Evolutionary conservation across 179 eudicot genomes (phyloP), one percentile per base, ranked within the genome.

Genomic region (Amaranthus tricolor): DNA sequence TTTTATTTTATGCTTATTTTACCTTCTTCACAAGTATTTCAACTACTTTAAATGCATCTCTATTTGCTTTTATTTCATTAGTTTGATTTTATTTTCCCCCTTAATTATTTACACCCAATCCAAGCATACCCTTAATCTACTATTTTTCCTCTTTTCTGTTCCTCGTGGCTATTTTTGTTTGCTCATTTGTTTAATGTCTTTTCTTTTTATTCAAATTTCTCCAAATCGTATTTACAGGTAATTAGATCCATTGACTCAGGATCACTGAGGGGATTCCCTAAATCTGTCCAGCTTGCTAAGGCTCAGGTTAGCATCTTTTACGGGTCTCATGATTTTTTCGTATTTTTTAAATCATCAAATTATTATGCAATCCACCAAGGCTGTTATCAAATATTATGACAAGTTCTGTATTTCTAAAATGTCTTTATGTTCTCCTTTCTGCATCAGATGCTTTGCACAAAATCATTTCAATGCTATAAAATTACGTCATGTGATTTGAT

Each of bases 161-260:
- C 5, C 44, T 20, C 19, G 19, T 49, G 53, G 53, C 16, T 71
- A 43, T 21, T 50, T 49, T 62, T 62, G 63, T 20, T 50, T 9
- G 24, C 24, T 79, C 73, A 57, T n/a, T 74, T 73, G 17, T 60
- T 11, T 77, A 47, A 24, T 68, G 10, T 79, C 40, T 31, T 31
- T 31, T 31, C 40, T 31, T 31, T 31, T 31, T n/a, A n/a, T 31
- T 31, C 40, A 31, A 31, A 31, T 31, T 31, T 31, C 40, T 31
- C 40, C 3, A 31, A 31, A 31, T 31, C 40, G 40, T 17, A 71
- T 69, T 54, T 60, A 12, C 86, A 94, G 98, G 80, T 94, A 45
- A 92, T 94, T 74, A 88, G 97, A 68, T 94, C 97, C 48, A 94
- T 94, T 62, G 98, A 94, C 86, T 94, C 98, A 2, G 98, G 96